phyloP scores from a whole-genome alignment of 129 eudicot genomes.

The Kitagawia praeruptora region DNA sequence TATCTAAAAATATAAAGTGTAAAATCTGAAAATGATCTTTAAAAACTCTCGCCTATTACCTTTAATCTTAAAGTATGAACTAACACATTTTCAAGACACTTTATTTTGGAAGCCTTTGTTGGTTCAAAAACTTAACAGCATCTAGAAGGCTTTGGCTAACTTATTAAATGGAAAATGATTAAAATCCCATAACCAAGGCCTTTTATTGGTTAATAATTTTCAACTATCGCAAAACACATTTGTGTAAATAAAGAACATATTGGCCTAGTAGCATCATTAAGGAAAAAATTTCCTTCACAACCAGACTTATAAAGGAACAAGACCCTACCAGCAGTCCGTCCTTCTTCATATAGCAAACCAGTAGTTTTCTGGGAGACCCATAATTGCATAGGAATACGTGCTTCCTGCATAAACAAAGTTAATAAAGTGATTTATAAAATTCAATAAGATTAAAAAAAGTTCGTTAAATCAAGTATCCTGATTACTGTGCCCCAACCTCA shows the following conservation, averaged over 20 bases:
- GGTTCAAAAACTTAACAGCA: not conserved
- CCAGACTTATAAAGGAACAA: not conserved
- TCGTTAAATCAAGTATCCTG: not conserved
- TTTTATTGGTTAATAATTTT: not conserved
- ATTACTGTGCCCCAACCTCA: not conserved
- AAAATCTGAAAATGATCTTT: not conserved
- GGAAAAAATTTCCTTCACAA: not conserved
- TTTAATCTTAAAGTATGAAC: not conserved
- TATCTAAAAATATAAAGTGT: not conserved
- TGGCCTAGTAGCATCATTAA: not conserved
- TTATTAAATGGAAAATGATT: not conserved
- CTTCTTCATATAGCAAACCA: constrained; percentile 64
- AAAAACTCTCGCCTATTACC: not conserved
- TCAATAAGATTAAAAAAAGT: not conserved
- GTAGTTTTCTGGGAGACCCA: constrained; percentile 82
- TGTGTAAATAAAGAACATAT: not conserved
- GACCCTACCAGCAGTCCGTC: constrained; percentile 44
- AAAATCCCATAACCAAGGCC: not conserved
- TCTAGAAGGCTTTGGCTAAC: not conserved
- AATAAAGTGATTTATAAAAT: not conserved
- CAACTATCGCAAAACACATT: not conserved
- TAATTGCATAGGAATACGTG: constrained; percentile 74
- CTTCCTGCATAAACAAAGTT: constrained; percentile 48
- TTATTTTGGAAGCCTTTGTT: not conserved
- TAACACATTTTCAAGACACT: not conserved